Evolutionary conservation across 495 filamentous ascomycete species (phyloP).

Genomic region (Paragyromitra xinjiangensis): DNA sequence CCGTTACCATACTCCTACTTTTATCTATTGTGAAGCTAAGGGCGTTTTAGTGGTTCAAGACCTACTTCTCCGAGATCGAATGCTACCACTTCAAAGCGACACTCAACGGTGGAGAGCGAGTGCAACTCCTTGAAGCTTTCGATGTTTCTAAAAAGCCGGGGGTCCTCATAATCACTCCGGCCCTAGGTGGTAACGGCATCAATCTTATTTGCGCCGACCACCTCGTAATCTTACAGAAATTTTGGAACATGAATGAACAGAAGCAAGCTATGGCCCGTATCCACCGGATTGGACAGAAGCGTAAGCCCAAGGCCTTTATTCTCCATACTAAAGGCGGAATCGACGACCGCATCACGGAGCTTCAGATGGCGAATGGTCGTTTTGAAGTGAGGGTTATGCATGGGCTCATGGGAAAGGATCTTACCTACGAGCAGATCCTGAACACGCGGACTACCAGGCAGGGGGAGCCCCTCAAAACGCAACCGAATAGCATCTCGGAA

Average conservation of each 20-base stretch:
- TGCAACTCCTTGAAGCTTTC: neutral
- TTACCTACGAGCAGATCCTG: neutral
- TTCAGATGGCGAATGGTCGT: neutral
- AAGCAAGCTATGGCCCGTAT: neutral
- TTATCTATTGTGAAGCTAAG: neutral
- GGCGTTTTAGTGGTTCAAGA: neutral
- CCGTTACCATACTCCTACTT: neutral
- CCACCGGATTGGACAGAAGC: neutral
- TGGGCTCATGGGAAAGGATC: neutral
- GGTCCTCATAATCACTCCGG: neutral
- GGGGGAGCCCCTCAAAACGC: neutral
- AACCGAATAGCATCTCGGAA: too few relatives aligned
- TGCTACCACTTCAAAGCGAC: neutral
- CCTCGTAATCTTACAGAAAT: neutral
- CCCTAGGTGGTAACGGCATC: neutral
- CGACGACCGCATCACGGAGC: neutral
- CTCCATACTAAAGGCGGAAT: neutral
- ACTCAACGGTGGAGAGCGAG: neutral
- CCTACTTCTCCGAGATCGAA: neutral
- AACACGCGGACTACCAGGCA: neutral
- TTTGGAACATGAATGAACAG: conserved; percentile 14
- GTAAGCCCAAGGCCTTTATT: neutral
- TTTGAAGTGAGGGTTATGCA: conserved; percentile 7
- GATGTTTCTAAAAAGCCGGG: neutral
- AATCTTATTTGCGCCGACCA: neutral